Base-by-base conservation (phyloP, 306 rosid genomes). In the Carpinus viminea region DNA sequence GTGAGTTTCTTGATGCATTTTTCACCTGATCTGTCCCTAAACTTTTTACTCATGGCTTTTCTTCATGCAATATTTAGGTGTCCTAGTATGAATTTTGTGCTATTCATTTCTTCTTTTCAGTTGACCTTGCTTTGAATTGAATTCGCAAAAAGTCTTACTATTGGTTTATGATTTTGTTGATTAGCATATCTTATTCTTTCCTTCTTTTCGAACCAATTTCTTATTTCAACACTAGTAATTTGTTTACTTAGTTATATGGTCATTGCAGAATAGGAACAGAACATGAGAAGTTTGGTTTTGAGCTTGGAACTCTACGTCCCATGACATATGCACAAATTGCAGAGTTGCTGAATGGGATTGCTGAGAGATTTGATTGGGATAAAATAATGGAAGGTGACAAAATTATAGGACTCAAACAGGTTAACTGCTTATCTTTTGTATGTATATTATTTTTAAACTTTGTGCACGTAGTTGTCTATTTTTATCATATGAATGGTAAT, bases 201-300 rank as follows among this genome's bases (percentile, higher is more conserved):
- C 51, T 41, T 41, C 51, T 66, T 66, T 43, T 7, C 18, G 11
- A 66, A 16, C 47, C 5, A 4, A 18, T 38, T 41, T 38, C 48
- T n/a, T 66, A 18, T 18, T 2, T 66, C 31, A 41, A 18, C 21
- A 11, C 72, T 38, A 17, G 4, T 18, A 18, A 10, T n/a, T 62
- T 62, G 34, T 24, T 65, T 34, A 65, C 48, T 34, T 15, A 36
- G 18, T 12, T 18, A 12, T 38, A 68, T 73, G 77, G 61, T 80
- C 76, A 74, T 88, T 72, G 80, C 95, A 96, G 99, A 89, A 93
- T 96, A 80, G 99, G 99, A 68, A 93, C 99, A 77, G 99, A 96
- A 80, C 99, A 96, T 34, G 99, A 96, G 90, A 96, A 96, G 92
- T 96, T 96, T 78, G 98, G 99, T 72, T 93, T 96, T 82, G 94